These are phyloP conservation scores for Stachybotrys chlorohalonatus DNA, from an alignment of 2,329 filamentous ascomycete species.

Conservation along the genomic window DNA sequence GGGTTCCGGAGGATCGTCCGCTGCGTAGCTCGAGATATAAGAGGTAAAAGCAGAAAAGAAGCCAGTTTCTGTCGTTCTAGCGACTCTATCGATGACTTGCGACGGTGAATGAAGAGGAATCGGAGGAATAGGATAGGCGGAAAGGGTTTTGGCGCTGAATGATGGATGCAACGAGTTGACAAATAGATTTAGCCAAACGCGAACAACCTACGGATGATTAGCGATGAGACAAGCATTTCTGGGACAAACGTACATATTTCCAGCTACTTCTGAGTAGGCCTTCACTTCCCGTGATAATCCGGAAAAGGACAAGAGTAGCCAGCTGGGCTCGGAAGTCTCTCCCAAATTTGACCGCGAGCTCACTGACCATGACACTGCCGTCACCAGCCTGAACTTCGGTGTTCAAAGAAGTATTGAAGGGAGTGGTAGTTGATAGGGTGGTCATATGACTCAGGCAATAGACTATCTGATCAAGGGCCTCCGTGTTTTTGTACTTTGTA, in stretches of 20 bases:
- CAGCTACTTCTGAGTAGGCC: slow-evolving; percentile 65
- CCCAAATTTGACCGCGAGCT: slow-evolving; percentile 91
- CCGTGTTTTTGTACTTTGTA: slow-evolving; percentile 69
- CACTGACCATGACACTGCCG: slow-evolving; percentile 95
- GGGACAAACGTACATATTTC: slow-evolving; percentile 56
- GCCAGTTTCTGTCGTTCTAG: slow-evolving; percentile 69
- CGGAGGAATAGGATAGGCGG: slow-evolving; percentile 60
- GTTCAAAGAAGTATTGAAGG: slow-evolving; percentile 80
- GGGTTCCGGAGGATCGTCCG: slow-evolving; percentile 93
- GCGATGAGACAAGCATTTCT: not conserved
- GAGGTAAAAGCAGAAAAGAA: slow-evolving; percentile 92
- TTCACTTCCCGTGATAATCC: slow-evolving; percentile 81
- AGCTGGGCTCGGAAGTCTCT: slow-evolving; percentile 89
- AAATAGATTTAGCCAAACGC: slow-evolving; percentile 92
- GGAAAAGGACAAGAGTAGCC: slow-evolving; percentile 90
- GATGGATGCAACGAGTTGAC: slow-evolving; percentile 87
- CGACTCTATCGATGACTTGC: slow-evolving; percentile 82
- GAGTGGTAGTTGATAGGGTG: slow-evolving; percentile 65
- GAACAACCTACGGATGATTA: slow-evolving; percentile 54
- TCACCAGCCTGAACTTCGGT: slow-evolving; percentile 91
- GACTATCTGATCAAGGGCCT: slow-evolving; percentile 87
- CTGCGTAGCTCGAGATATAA: slow-evolving; percentile 97
- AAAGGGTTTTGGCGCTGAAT: slow-evolving; percentile 57
- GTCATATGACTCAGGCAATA: slow-evolving; percentile 86
- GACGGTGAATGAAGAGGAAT: slow-evolving; percentile 89